Evolutionary conservation across 768 basidiomycete genomes (phyloP).

Genomic region (Chlorophyllum brunneum): DNA sequence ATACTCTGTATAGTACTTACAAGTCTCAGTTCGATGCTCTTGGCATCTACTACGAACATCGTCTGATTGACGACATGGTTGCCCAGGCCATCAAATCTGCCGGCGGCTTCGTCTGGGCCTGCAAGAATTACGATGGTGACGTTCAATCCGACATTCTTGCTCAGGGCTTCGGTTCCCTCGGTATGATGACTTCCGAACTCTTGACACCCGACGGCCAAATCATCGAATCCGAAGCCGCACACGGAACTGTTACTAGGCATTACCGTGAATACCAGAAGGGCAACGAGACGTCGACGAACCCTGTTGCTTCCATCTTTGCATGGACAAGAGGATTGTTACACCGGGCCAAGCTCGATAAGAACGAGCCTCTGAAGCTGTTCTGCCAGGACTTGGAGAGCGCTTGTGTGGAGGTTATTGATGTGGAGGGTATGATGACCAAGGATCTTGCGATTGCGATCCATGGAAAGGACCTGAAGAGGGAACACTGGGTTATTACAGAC

Average conservation of each 20-base stretch:
- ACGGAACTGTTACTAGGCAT: slow-evolving; percentile 94
- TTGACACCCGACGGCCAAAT: slow-evolving; percentile 92
- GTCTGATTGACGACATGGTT: slow-evolving; percentile 97
- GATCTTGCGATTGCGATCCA: slow-evolving; percentile 94
- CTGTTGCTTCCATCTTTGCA: slow-evolving; percentile 96
- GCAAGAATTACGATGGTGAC: slow-evolving; percentile 82
- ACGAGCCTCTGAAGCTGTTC: slow-evolving; percentile 69
- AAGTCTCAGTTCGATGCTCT: slow-evolving; percentile 62
- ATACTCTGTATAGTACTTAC: slow-evolving; percentile 46
- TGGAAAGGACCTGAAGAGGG: slow-evolving; percentile 85
- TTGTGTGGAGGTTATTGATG: slow-evolving; percentile 89
- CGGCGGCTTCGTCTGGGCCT: slow-evolving; percentile 84
- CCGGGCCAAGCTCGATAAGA: slow-evolving; percentile 89
- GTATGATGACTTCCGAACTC: slow-evolving; percentile 98
- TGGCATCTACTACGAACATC: slow-evolving; percentile 91
- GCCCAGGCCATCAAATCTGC: slow-evolving; percentile 96
- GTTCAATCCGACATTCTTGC: slow-evolving; percentile 92
- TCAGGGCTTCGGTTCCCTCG: slow-evolving; percentile 93
- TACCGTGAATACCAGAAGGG: slow-evolving; percentile 98
- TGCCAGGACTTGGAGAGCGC: slow-evolving; percentile 78
- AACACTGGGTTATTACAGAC: slow-evolving; percentile 96
- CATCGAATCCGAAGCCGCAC: slow-evolving; percentile 95
- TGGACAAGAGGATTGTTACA: slow-evolving; percentile 96
- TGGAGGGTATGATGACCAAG: slow-evolving; percentile 94
- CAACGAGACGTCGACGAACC: slow-evolving; percentile 96